Percentiles rank a stretch among this genome's conserved stretches.
phyloP scores from a whole-genome alignment of 208 protist genomes.

The Acanthamoeba lenticulata region DNA sequence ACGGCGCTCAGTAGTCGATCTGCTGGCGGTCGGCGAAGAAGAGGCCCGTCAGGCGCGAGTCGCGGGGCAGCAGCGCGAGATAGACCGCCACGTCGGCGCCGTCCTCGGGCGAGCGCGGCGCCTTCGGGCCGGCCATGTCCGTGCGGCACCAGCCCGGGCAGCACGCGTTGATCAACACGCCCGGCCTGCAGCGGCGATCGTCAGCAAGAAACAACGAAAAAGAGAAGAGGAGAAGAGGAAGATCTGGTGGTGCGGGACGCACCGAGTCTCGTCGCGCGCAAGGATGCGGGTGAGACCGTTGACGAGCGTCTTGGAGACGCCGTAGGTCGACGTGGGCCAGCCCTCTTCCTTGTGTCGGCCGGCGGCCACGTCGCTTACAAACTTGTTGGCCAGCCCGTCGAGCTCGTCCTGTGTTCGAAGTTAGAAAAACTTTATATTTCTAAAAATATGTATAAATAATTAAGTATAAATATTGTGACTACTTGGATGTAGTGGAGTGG shows the following conservation, averaged over 20 bases:
- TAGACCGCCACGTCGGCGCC: conserved; percentile 52
- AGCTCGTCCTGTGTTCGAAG: not conserved
- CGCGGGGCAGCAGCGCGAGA: not conserved
- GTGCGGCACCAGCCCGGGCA: conserved; percentile 61
- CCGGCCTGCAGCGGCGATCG: too few species aligned
- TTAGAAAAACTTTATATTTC: not conserved
- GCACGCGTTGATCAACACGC: conserved; percentile 50
- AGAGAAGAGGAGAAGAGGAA: not conserved
- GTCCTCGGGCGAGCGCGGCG: not conserved
- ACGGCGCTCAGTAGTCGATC: not conserved
- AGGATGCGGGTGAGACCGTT: conserved; percentile 41
- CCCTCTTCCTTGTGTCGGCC: not conserved
- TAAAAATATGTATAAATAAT: not conserved
- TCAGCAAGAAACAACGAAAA: not conserved
- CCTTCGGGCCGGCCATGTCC: conserved; percentile 40
- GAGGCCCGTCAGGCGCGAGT: not conserved
- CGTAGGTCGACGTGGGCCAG: conserved; percentile 21
- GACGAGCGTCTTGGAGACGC: conserved; percentile 14
- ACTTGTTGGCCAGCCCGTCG: conserved; percentile 3
- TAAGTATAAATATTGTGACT: not conserved
- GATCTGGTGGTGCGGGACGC: too few species aligned
- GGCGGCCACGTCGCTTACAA: not conserved
- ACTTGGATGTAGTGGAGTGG: not conserved
- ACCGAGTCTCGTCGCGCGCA: conserved; percentile 4
- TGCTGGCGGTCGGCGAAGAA: conserved; percentile 23